Conservation (phyloP, 495 filamentous ascomycete genomes). For the Neurospora tetraspora region DNA sequence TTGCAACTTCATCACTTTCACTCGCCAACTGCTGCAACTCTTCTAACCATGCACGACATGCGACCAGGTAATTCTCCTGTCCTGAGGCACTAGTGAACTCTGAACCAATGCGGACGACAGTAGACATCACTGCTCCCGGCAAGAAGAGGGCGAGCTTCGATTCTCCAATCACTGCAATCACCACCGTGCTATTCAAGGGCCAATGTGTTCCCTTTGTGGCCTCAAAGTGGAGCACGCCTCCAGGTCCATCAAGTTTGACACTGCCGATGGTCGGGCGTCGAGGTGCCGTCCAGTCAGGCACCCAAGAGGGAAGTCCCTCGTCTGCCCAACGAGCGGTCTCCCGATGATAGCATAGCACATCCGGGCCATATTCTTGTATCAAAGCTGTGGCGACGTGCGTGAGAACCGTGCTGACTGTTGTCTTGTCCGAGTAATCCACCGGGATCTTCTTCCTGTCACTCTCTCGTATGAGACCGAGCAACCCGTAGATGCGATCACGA, state of each 20-base stretch:
- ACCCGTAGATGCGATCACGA: conserved; percentile 16
- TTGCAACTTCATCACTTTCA: neutral
- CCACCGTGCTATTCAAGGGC: neutral
- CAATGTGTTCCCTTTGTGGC: neutral
- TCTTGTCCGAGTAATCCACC: conserved; percentile 10
- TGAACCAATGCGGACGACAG: neutral
- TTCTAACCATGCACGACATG: neutral
- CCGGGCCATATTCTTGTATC: conserved; percentile 1
- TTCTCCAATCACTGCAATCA: neutral
- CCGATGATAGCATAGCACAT: conserved; percentile 2
- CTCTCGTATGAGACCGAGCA: conserved; percentile 9
- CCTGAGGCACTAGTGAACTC: neutral
- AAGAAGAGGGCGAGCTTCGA: neutral
- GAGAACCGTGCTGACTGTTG: conserved; percentile 40
- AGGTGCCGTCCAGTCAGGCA: conserved; percentile 4
- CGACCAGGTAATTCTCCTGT: neutral
- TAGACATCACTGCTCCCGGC: neutral
- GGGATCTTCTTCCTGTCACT: conserved; percentile 2
- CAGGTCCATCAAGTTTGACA: neutral
- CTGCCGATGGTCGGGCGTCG: neutral
- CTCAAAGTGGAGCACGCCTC: neutral
- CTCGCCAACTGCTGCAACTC: neutral
- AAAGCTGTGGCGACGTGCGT: conserved; percentile 44
- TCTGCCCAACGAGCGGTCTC: neutral
- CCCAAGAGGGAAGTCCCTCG: conserved; percentile 3